Evolutionary conservation across 2,329 filamentous ascomycete species (phyloP).

Genomic region (Bipolaris zeicola): DNA sequence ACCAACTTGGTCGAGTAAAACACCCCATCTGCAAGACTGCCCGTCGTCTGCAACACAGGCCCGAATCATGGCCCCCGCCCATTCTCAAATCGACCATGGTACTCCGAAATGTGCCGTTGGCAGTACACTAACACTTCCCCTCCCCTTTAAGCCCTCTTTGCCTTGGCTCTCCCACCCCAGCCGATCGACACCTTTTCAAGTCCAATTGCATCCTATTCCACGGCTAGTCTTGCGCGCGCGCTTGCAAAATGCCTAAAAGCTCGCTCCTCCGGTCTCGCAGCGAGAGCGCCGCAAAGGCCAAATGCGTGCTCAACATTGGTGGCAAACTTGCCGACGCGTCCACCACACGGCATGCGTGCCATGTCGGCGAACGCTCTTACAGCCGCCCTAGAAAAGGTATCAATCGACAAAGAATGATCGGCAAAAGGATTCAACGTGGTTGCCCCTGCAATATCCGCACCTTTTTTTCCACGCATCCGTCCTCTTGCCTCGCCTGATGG

Average conservation of each 20-base stretch:
- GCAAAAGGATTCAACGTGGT: slow-evolving; percentile 3
- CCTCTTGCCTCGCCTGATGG: neutral
- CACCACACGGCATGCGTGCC: slow-evolving; percentile 3
- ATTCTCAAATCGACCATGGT: slow-evolving; percentile 12
- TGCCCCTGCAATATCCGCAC: slow-evolving; percentile 12
- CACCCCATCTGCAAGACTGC: neutral
- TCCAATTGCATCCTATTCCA: slow-evolving; percentile 6
- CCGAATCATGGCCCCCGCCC: slow-evolving; percentile 14
- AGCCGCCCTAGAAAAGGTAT: slow-evolving; percentile 1
- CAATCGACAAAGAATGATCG: slow-evolving; percentile 1
- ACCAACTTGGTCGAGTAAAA: slow-evolving; percentile 2
- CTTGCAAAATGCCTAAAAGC: slow-evolving; percentile 6
- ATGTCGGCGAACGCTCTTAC: slow-evolving; percentile 6
- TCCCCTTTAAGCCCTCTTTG: neutral
- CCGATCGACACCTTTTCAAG: slow-evolving; percentile 18
- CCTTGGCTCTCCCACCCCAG: slow-evolving; percentile 15
- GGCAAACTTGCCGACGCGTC: slow-evolving; percentile 15
- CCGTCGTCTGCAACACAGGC: slow-evolving; percentile 13
- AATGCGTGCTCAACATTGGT: slow-evolving; percentile 2
- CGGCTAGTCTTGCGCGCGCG: slow-evolving; percentile 5
- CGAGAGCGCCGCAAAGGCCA: slow-evolving; percentile 7
- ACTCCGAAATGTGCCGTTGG: slow-evolving; percentile 23
- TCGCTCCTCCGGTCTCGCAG: slow-evolving; percentile 4
- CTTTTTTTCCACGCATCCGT: neutral
- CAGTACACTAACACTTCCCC: slow-evolving; percentile 10